Conservation (phyloP, 208 protist genomes). For the Leishmania martiniquensis region DNA sequence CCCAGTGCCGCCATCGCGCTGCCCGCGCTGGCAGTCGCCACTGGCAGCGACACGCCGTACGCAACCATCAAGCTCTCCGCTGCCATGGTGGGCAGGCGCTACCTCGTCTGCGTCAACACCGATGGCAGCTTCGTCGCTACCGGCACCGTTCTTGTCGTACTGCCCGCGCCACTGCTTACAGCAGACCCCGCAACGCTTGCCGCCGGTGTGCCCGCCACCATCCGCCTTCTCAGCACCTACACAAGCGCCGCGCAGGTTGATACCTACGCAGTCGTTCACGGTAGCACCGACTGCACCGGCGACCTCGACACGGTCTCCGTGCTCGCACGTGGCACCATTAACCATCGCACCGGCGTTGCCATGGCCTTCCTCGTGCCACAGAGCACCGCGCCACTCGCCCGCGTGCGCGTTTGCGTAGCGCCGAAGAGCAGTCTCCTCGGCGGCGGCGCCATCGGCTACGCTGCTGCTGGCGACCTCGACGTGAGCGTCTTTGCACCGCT, state of each 20-base stretch:
- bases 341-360: slow-evolving; percentile 21
- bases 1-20: slow-evolving; percentile 5
- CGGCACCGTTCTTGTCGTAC: not conserved
- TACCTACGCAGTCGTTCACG: slow-evolving; percentile 1
- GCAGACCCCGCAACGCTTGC: slow-evolving; percentile 4
- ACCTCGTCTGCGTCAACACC: slow-evolving; percentile 3
- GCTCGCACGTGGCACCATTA: slow-evolving; percentile 36
- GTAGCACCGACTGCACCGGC: not conserved
- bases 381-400: not conserved
- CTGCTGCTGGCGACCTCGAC: slow-evolving; percentile 31
- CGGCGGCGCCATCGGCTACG: slow-evolving; percentile 25
- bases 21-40: not conserved
- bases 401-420: slow-evolving; percentile 35
- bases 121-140: not conserved
- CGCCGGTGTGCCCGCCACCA: not conserved
- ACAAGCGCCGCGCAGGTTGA: slow-evolving; percentile 1
- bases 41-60: not conserved
- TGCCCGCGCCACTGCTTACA: not conserved
- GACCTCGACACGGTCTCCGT: slow-evolving; percentile 6
- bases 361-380: slow-evolving; percentile 32
- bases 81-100: not conserved
- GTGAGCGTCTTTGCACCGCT: slow-evolving; percentile 27
- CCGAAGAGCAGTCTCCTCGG: slow-evolving; percentile 5
- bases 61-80: not conserved
- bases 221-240: slow-evolving; percentile 2